phyloP scores from a whole-genome alignment of 2,329 filamentous ascomycete genomes.

The Paecilomyces formosus region DNA sequence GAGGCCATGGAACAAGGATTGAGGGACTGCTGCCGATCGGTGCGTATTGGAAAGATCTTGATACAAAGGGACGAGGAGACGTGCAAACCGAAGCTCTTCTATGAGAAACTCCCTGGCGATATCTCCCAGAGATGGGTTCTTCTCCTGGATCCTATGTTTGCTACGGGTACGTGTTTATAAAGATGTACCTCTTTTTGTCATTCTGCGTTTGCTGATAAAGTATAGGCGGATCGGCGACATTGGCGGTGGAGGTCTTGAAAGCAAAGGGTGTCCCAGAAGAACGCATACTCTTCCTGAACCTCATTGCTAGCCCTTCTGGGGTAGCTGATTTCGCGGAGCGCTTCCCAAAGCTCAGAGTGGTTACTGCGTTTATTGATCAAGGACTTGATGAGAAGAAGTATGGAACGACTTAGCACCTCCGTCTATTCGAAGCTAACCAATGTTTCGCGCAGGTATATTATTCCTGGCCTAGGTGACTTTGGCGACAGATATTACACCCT shows the following conservation, averaged over 20 bases:
- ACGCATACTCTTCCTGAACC: slow-evolving; percentile 88
- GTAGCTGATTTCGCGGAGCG: slow-evolving; percentile 81
- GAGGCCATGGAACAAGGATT: slow-evolving; percentile 98
- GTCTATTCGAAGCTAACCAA: slow-evolving; percentile 6
- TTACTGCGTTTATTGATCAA: slow-evolving; percentile 93
- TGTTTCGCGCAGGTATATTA: slow-evolving; percentile 65
- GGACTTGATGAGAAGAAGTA: slow-evolving; percentile 98
- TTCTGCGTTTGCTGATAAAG: slow-evolving; percentile 7
- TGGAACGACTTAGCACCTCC: slow-evolving; percentile 25
- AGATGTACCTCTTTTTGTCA: neutral
- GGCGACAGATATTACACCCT: slow-evolving; percentile 94
- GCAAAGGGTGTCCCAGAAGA: slow-evolving; percentile 88
- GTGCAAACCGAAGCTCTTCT: slow-evolving; percentile 83
- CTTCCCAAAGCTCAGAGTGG: slow-evolving; percentile 82
- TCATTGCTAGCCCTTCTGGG: slow-evolving; percentile 94
- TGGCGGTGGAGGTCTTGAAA: slow-evolving; percentile 92
- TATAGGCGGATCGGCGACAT: slow-evolving; percentile 83
- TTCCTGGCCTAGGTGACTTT: slow-evolving; percentile 90
- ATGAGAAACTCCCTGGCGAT: slow-evolving; percentile 93
- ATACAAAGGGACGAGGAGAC: slow-evolving; percentile 98
- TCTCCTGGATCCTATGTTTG: slow-evolving; percentile 97
- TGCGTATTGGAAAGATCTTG: slow-evolving; percentile 95
- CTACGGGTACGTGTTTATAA: slow-evolving; percentile 58
- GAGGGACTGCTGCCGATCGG: slow-evolving; percentile 93
- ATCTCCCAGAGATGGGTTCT: slow-evolving; percentile 90